A percentile compares a stretch with the other conserved stretches of the same genome.
phyloP scores from a whole-genome alignment of 2,329 filamentous ascomycete species.

The Metarhizium anisopliae region DNA sequence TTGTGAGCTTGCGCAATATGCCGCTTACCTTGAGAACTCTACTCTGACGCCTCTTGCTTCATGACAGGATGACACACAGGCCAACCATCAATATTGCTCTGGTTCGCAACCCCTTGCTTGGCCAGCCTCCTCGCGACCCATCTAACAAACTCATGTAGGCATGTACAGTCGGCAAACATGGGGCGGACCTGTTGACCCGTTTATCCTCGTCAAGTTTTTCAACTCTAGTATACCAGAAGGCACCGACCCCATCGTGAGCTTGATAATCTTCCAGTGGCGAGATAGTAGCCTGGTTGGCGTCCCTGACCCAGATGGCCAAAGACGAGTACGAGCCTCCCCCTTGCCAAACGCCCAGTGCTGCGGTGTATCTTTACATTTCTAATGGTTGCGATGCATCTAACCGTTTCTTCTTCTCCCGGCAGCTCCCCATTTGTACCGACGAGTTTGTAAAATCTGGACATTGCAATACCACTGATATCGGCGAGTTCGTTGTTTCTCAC shows the following conservation, averaged over 20 bases:
- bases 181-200: constrained; percentile 82
- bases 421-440: constrained; percentile 61
- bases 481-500: constrained; percentile 71
- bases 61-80: constrained; percentile 61
- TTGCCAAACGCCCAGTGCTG: constrained; percentile 25
- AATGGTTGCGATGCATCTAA: not conserved
- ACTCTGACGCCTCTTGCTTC: constrained; percentile 12
- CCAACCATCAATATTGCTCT: constrained; percentile 72
- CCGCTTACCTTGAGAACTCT: not conserved
- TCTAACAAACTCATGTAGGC: constrained; percentile 35
- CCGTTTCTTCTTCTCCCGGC: constrained; percentile 14
- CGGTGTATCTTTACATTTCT: not conserved
- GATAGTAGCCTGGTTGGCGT: constrained; percentile 74
- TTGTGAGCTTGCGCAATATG: constrained; percentile 21
- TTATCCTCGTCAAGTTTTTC: constrained; percentile 76
- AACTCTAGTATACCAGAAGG: constrained; percentile 45
- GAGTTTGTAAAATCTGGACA: constrained; percentile 57
- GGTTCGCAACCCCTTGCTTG: constrained; percentile 28
- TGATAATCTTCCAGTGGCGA: constrained; percentile 91
- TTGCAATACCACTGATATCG: constrained; percentile 71
- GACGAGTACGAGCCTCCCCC: constrained; percentile 17
- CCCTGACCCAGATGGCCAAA: constrained; percentile 47
- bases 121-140: not conserved
- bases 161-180: constrained; percentile 91
- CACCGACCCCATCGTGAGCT: constrained; percentile 66